Evolutionary conservation across 2,329 filamentous ascomycete species (phyloP), one percentile per base, ranked within the genome.

Genomic region (Aureobasidium leucospermi): DNA sequence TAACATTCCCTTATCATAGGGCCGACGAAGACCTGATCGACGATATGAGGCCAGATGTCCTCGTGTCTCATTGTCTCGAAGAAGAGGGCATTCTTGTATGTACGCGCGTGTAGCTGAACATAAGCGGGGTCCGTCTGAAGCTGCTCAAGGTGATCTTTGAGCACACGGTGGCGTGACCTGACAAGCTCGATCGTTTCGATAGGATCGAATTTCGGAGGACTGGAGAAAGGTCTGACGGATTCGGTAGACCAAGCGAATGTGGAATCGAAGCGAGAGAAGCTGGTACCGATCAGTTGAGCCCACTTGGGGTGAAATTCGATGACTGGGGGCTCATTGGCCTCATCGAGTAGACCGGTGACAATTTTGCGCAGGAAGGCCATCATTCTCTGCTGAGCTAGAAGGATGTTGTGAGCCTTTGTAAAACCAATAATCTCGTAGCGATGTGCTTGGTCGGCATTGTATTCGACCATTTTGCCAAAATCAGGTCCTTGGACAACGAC

Each of bases 381-480:
- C 57, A 59, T 51, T 19, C 34, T 52, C 15, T 52, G 41, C 19
- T 59, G 57, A 16, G 46, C 46, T 11, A 11, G 6, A 5, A 59
- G 31, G 19, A 59, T 59, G n/a, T 55, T 29, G 31, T 58, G 29
- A 32, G 61, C 60, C n/a, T 42, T 52, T 9, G 62, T 61, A 39
- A 56, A 63, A 7, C 63, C 62, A 5, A 63, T 52, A 15, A 61
- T 62, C 15, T 61, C 46, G 16, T 38, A 58, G 9, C 59, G 42
- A 39, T 65, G 63, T 10, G 62, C 62, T 36, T 36, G 23, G 3
- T 46, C 39, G 5, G 56, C 29, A 2, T 62, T 52, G 59, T 60
- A 65, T 8, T 23, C 29, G n/a, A 60, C 47, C 13, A 65, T 41
- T 6, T 58, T 36, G 11, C 63, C 63, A 32, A 55, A 59, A 2